These are phyloP conservation scores for Cyathus striatus DNA, from an alignment of 768 basidiomycete species.

Conservation along the genomic window DNA sequence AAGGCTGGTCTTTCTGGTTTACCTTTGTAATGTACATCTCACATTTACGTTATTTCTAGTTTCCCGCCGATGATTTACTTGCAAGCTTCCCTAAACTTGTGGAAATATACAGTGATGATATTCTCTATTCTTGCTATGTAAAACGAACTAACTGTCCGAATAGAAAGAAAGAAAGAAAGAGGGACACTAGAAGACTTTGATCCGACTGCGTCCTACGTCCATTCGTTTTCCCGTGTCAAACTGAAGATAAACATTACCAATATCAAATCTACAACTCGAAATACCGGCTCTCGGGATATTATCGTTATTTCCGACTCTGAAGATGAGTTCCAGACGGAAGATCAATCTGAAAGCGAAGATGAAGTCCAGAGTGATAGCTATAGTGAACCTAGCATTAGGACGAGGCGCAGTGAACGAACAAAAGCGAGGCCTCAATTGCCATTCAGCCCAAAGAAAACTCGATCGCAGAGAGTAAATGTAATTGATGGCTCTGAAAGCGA, in stretches of 20 bases:
- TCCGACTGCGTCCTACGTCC: slow-evolving; percentile 52
- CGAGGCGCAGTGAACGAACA: slow-evolving; percentile 15
- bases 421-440: slow-evolving; percentile 35
- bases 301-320: slow-evolving; percentile 27
- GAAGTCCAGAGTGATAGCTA: slow-evolving; percentile 13
- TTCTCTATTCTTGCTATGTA: slow-evolving; percentile 6
- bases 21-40: slow-evolving; percentile 6
- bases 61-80: slow-evolving; percentile 32
- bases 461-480: slow-evolving; percentile 26
- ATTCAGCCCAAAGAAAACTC: slow-evolving; percentile 65
- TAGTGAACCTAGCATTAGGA: slow-evolving; percentile 13
- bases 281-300: too few species aligned
- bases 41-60: slow-evolving; percentile 34
- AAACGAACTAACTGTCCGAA: slow-evolving; percentile 1
- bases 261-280: slow-evolving; percentile 12
- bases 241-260: slow-evolving; percentile 25
- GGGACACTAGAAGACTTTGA: slow-evolving; percentile 51
- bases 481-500: slow-evolving; percentile 33
- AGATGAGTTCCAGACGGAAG: slow-evolving; percentile 16
- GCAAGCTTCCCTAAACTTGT: slow-evolving; percentile 39
- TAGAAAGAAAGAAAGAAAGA: slow-evolving; percentile 42
- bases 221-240: slow-evolving; percentile 53
- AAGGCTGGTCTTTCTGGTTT: slow-evolving; percentile 36
- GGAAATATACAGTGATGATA: slow-evolving; percentile 47
- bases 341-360: slow-evolving; percentile 18